phyloP scores from a whole-genome alignment of 1,284 basidiomycete genomes.

The Apiotrichum siamense region DNA sequence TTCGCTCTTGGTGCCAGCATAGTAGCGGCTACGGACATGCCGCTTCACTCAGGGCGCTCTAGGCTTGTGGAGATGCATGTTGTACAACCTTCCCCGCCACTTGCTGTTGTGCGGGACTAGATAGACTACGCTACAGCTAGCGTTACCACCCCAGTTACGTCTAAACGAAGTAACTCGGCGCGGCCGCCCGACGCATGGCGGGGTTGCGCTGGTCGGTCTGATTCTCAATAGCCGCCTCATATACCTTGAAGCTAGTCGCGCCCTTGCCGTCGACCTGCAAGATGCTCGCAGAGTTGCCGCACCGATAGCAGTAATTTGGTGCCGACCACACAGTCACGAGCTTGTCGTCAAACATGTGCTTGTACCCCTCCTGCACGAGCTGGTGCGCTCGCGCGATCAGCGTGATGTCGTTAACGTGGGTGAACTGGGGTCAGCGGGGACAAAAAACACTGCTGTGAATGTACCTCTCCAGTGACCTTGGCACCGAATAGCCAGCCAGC shows the following conservation, averaged over 20 bases:
- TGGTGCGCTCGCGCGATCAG: constrained; percentile 91
- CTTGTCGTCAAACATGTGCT: constrained; percentile 91
- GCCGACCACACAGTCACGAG: constrained; percentile 98
- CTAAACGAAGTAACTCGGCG: constrained; percentile 22
- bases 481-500: constrained; percentile 95
- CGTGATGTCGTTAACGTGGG: constrained; percentile 74
- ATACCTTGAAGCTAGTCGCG: constrained; percentile 65
- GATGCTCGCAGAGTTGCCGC: constrained; percentile 98
- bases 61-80: constrained; percentile 17
- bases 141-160: no score
- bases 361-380: constrained; percentile 93
- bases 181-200: constrained; percentile 36
- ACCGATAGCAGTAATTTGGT: constrained; percentile 98
- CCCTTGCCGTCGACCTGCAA: constrained; percentile 65
- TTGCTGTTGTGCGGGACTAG: background rate
- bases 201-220: constrained; percentile 58
- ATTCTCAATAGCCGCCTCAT: constrained; percentile 77
- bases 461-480: constrained; percentile 74
- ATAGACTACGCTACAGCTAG: background rate
- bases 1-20: no score
- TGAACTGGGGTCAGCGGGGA: constrained; percentile 59
- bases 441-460: constrained; percentile 1
- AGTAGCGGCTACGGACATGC: background rate
- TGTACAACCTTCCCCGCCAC: constrained; percentile 13
- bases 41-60: background rate